These are phyloP conservation scores for Sporothrix globosa DNA, from an alignment of 2,329 filamentous ascomycete genomes.

Conservation along the genomic window DNA sequence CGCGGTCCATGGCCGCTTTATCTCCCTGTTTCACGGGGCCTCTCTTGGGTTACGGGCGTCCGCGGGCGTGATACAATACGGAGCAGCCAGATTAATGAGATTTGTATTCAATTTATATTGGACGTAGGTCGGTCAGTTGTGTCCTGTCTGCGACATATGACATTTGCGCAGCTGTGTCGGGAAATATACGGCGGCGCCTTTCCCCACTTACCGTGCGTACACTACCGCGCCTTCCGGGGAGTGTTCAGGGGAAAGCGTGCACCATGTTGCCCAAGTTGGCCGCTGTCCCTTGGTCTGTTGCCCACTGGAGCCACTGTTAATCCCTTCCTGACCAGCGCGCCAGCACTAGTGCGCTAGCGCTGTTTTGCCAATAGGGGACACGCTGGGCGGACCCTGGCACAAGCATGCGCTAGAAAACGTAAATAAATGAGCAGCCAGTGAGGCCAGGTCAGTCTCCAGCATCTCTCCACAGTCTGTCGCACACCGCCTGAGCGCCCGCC, in stretches of 20 bases:
- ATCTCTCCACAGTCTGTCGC: neutral
- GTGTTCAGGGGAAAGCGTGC: slow-evolving; percentile 8
- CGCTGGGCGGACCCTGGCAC: neutral
- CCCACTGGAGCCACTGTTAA: too few species aligned
- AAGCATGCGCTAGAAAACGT: slow-evolving; percentile 14
- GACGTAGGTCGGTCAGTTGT: too few species aligned
- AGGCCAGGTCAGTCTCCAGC: neutral
- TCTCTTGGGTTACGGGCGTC: neutral
- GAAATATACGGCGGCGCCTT: neutral
- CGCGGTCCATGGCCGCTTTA: neutral
- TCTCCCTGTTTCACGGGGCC: neutral
- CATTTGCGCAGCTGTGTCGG: neutral
- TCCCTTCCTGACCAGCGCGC: neutral
- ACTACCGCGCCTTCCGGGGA: neutral
- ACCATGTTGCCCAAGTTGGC: neutral
- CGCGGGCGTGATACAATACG: neutral
- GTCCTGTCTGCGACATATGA: too few species aligned
- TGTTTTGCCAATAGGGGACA: slow-evolving; percentile 1
- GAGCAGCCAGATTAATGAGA: neutral
- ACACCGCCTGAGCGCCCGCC: slow-evolving; percentile 13
- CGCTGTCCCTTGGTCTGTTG: neutral
- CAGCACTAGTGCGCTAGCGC: slow-evolving; percentile 24
- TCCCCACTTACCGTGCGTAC: neutral
- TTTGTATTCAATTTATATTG: neutral
- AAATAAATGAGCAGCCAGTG: slow-evolving; percentile 20